A percentile compares a stretch with the other conserved stretches of the same genome.
Conservation (phyloP, 2,329 filamentous ascomycete genomes). For the Dactylella cylindrospora region DNA sequence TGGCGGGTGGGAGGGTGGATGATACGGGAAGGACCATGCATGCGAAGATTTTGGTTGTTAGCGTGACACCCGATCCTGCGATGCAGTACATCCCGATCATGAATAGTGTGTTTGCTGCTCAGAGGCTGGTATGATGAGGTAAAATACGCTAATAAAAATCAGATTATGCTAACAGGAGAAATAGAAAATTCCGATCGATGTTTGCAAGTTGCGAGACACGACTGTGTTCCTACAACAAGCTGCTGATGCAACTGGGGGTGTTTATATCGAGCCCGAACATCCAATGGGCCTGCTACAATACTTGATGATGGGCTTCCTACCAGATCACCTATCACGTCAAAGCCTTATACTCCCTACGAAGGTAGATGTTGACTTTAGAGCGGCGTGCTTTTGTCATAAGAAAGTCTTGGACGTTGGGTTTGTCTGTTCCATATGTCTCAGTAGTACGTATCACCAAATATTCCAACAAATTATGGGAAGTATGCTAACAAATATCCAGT, state of each 20-base stretch:
- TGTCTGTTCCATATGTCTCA: slow-evolving; percentile 93
- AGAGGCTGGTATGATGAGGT: slow-evolving; percentile 54
- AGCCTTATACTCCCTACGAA: slow-evolving; percentile 76
- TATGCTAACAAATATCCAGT: slow-evolving; percentile 53
- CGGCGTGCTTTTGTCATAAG: slow-evolving; percentile 97
- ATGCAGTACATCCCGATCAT: slow-evolving; percentile 96
- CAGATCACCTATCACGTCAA: slow-evolving; percentile 65
- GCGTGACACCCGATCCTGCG: slow-evolving; percentile 82
- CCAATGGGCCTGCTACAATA: slow-evolving; percentile 81
- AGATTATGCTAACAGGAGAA: background rate
- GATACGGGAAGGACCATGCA: slow-evolving; percentile 57
- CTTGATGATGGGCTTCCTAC: slow-evolving; percentile 86
- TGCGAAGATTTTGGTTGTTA: slow-evolving; percentile 83
- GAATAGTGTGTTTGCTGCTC: slow-evolving; percentile 96
- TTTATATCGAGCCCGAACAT: slow-evolving; percentile 65
- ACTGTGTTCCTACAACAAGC: slow-evolving; percentile 95
- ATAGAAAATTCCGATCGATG: slow-evolving; percentile 84
- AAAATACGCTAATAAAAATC: background rate
- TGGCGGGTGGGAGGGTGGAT: slow-evolving; percentile 44
- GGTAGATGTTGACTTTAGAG: slow-evolving; percentile 88
- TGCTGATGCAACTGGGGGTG: slow-evolving; percentile 69
- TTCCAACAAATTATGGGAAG: background rate
- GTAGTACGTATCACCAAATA: slow-evolving; percentile 59
- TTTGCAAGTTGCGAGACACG: slow-evolving; percentile 78
- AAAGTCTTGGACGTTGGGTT: slow-evolving; percentile 88